Evolutionary conservation across 2,329 filamentous ascomycete species (phyloP), one percentile per base, ranked within the genome.

Genomic region (Nannizzia gypsea): DNA sequence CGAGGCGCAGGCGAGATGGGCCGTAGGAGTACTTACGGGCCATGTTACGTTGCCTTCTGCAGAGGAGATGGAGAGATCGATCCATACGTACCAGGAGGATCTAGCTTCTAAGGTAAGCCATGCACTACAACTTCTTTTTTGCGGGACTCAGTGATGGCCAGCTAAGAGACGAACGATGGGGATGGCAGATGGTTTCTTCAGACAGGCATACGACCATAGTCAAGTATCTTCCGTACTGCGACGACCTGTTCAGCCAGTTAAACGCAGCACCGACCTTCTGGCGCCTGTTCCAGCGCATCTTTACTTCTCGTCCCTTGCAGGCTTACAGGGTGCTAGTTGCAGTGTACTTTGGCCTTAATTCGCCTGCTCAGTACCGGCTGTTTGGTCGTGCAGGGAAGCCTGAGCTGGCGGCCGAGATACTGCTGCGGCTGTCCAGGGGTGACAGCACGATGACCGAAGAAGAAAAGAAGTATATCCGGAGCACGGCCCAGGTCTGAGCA

Each of bases 271-370:
- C 73, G 1, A 69, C 67, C 0, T 65, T 73, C 1, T 60, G 65
- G 4, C 66, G 63, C 40, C 63, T 74, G 3, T 56, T 73, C 11
- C 60, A 59, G 2, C 63, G 62, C 4, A 60, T 71, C 3, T 66
- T 71, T 57, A 66, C 61, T 63, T 64, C 26, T 5, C 65, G 62
- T n/a, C 71, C 70, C 4, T 57, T 65, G 44, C 60, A 59, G n/a
- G 67, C 69, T 0, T 57, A 70, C 20, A 63, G 62, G 17, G 63
- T 72, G 2, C 62, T 74, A 20, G 66, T 63, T 9, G 67, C 69
- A 2, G 70, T 74, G 34, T 74, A 73, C 64, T 72, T 73, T 57
- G 69, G 71, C 31, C 64, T 73, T 2, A 68, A 68, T n/a, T 68
- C 67, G 15, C 68, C 67, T 6, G 72, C 72, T 20, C 69, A 72